Conservation (phyloP, 164 flowering plant species). For the Nymphaea thermarum region DNA sequence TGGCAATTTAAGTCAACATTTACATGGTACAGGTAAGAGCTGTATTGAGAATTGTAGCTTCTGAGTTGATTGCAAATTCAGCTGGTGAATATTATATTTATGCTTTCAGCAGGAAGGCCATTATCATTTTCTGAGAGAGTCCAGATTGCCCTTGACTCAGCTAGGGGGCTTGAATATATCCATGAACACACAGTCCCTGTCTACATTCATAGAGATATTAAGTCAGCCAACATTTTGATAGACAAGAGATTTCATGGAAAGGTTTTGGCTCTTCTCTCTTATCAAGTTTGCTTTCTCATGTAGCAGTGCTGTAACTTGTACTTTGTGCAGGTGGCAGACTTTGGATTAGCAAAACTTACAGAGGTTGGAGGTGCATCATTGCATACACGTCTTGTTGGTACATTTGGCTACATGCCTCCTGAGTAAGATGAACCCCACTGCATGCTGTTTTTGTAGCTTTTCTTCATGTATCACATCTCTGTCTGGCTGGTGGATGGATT, state of each 20-base stretch:
- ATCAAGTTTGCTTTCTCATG: no score
- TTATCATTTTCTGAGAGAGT: conserved; percentile 74
- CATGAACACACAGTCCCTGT: conserved; percentile 95
- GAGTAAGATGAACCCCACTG: conserved; percentile 40
- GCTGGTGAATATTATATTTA: background rate
- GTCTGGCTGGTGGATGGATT: no score
- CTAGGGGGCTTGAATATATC: conserved; percentile 95
- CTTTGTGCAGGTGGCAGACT: conserved; percentile 73
- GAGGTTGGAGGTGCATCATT: conserved; percentile 64
- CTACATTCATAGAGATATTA: conserved; percentile 92
- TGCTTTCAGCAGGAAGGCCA: conserved; percentile 46
- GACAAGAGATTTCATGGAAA: conserved; percentile 79
- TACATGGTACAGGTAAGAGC: conserved; percentile 55
- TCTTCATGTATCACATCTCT: background rate
- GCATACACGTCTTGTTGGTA: conserved; percentile 77
- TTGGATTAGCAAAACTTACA: conserved; percentile 77
- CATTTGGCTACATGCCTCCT: conserved; percentile 97
- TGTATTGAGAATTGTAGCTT: background rate
- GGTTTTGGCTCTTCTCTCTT: conserved; percentile 29
- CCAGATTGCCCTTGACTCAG: conserved; percentile 95
- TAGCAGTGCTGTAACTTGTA: background rate
- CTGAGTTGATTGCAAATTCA: background rate
- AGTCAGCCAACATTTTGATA: conserved; percentile 89
- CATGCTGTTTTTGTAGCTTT: no score
- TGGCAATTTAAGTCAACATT: conserved; percentile 78